Evolutionary conservation across 371 early-diverging fungal species (phyloP), one percentile per base, ranked within the genome.

Genomic region (Mortierella sp.): DNA sequence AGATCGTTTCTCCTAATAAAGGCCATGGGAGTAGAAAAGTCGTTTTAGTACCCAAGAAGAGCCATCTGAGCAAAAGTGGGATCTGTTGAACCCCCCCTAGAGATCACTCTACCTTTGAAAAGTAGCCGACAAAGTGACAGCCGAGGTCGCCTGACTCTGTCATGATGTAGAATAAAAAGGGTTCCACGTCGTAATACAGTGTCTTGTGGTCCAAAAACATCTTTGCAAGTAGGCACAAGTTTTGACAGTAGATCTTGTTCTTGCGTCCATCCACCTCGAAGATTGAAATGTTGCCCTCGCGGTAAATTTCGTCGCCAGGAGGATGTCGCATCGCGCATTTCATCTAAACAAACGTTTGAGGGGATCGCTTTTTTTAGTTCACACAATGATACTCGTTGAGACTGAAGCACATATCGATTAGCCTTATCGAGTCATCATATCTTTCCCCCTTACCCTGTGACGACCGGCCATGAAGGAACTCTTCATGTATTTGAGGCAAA

Each of bases 151-250:
- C 94, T 9, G 80, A 82, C 66, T 91, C 89, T 12, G 94, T 93
- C 86, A 99, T 87, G 39, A 99, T 86, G 79, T 99, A 99, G 70
- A 99, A 99, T 58, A 99, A 79, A 79, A 99, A 99, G 0, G 99
- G 98, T 65, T 99, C 98, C 19, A 99, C 97, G 71, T 99, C 99
- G 76, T 99, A 99, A 78, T 98, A 99, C 26, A 99, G 86, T 1
- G 99, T 99, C 80, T 99, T 99, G 81, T 98, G 99, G 84, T 99
- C 99, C 39, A 99, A 83, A 81, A 99, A 99, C 87, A 98, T 90
- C 81, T 99, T 99, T 18, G 98, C 94, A 6, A 99, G 79, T 23
- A 99, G 85, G 63, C 98, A 98, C 34, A 99, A 84, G 80, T 99
- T 99, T 70, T 96, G 95, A 84, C 99, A 98, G 80, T 99, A 99